These are phyloP conservation scores for Haplosporangium gracile DNA, from an alignment of 192 early-diverging fungal genomes.

Conservation along the genomic window DNA sequence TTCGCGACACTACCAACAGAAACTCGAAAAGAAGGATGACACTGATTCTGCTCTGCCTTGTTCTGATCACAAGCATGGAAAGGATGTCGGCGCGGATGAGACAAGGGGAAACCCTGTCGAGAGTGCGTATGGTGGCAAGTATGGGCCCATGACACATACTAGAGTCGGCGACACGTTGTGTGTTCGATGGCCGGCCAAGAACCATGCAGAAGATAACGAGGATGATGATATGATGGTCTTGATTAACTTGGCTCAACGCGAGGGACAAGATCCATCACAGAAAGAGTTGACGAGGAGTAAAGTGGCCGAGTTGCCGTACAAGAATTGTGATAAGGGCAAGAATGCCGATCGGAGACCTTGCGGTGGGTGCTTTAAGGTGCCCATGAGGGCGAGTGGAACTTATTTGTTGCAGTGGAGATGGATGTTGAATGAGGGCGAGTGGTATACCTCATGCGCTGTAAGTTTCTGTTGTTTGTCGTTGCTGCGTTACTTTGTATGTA, in stretches of 20 bases:
- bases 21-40: background rate
- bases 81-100: constrained; percentile 21
- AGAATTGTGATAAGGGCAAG: background rate
- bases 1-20: constrained; percentile 37
- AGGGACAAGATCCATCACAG: constrained; percentile 13
- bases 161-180: constrained; percentile 12
- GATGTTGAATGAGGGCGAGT: constrained; percentile 37
- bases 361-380: constrained; percentile 34
- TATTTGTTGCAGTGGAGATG: constrained; percentile 45
- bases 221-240: constrained; percentile 8
- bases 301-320: constrained; percentile 7
- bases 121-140: constrained; percentile 15
- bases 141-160: constrained; percentile 13
- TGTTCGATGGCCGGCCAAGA: constrained; percentile 46
- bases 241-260: constrained; percentile 20
- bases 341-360: constrained; percentile 24
- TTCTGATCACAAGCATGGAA: constrained; percentile 19
- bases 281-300: constrained; percentile 10
- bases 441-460: constrained; percentile 47
- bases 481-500: background rate
- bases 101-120: constrained; percentile 7
- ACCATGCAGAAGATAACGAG: constrained; percentile 23
- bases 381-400: background rate
- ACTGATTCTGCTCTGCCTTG: constrained; percentile 13
- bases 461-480: constrained; percentile 7